Percentiles rank a stretch among this genome's conserved stretches.
These are phyloP conservation scores for Sclerotinia glacialis DNA, from an alignment of 2,329 filamentous ascomycete species.

Conservation along the genomic window DNA sequence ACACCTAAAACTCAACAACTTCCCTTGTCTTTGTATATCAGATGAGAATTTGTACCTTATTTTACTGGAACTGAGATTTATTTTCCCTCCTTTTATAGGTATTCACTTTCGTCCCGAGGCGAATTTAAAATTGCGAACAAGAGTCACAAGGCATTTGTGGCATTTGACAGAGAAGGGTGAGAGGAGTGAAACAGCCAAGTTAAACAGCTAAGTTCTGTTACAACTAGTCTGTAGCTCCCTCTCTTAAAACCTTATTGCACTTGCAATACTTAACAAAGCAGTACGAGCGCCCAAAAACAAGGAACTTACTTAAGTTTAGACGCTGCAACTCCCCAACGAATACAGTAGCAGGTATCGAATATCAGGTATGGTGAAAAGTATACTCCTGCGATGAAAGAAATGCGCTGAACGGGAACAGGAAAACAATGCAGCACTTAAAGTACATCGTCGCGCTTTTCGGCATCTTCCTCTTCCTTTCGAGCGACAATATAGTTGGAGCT, in stretches of 20 bases:
- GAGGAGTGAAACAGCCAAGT: not conserved
- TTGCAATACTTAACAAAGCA: not conserved
- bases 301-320: not conserved
- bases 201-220: not conserved
- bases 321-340: not conserved
- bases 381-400: not conserved
- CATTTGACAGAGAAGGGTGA: too few species aligned
- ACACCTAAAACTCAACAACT: not conserved
- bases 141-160: not conserved
- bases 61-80: not conserved
- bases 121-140: not conserved
- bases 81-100: not conserved
- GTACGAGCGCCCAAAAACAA: not conserved
- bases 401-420: not conserved
- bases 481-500: slow-evolving; percentile 13
- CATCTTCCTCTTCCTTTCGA: slow-evolving; percentile 11
- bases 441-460: not conserved
- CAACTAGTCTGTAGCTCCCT: not conserved
- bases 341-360: not conserved
- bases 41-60: not conserved
- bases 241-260: not conserved
- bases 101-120: not conserved
- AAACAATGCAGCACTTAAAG: slow-evolving; percentile 17
- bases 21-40: not conserved
- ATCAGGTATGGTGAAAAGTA: not conserved